Base-by-base conservation (phyloP, 2,329 filamentous ascomycete genomes). In the Pseudodiploospora longispora region DNA sequence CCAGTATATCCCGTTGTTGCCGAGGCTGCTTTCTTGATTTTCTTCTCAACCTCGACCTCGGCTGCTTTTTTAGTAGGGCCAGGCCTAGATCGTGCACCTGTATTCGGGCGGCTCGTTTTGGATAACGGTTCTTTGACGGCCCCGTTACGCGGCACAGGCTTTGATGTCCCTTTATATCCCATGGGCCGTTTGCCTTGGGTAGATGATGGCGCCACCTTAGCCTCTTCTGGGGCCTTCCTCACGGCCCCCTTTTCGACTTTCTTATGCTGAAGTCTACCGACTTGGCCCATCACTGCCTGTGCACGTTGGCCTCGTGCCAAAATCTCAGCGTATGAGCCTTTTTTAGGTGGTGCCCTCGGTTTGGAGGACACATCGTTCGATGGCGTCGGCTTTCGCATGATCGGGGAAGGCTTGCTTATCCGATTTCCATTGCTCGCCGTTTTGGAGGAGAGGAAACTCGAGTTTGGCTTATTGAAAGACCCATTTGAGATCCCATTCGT, bases 261-360 rank as follows among this genome's bases (percentile, higher is more conserved):
- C 59, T 87, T 87, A 62, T 88, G 83, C 58, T 87, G 84, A 52
- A 88, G 86, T 53, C 79, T 80, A 44, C 83, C 83, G 27, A 83
- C 72, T 52, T 75, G 75, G n/a, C 70, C 75, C 67, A 78, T 75
- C 35, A 66, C 69, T 34, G 68, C 70, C 55, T 85, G 78, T 9
- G 78, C 82, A 48, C 78, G 78, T 56, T 85, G 80, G 30, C 80
- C 86, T 52, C 83, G 75, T 44, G 82, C 82, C 65, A 90, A 73
- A 47, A 88, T 83, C 55, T 88, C 84, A 33, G 81, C 78, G 59
- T 80, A 90, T 0, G 82, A 85, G 2, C 83, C 82, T 57, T 84
- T 86, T 62, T 87, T 87, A 1, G 80, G 81, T 2, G 75, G 65
- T 3, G 67, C 60, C 46, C 65, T 66, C 4, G 67, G 57, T 1